Base-by-base conservation (phyloP, 768 basidiomycete species). In the Pleurotus pulmonarius region DNA sequence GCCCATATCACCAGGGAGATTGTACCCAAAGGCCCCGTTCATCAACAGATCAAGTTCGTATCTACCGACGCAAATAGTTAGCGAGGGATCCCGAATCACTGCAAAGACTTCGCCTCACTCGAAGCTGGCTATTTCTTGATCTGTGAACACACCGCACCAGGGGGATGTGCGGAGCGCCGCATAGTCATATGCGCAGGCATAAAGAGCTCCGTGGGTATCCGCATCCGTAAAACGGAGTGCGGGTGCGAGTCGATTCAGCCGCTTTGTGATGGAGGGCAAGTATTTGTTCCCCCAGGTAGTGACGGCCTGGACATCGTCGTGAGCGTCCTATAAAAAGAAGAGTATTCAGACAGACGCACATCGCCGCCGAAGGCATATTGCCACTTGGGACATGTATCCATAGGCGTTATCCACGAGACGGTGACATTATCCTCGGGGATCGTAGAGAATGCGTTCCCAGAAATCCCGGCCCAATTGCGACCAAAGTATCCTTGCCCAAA, bases 381-480 rank as follows among this genome's bases (percentile, higher is more conserved):
- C 64, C 69, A 73, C n/a, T 66, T 60, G 22, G 69, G 62, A 61
- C 75, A 77, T 15, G 70, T 73, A 53, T 67, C 64, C 72, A 73
- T 73, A 24, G 73, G 75, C 29, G 67, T 75, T 58, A 78, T 73
- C 72, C 73, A 76, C 40, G 73, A 71, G 16, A 70, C 64, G n/a
- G 72, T 71, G 51, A 63, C 63, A 44, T 59, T 59, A 49, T 74
- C 64, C 59, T 77, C 75, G 3, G 59, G 43, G 46, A 74, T 65
- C 7, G 43, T 45, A 34, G 53, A 55, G 24, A 55, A 55, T 13
- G 43, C 39, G 15, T 66, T 65, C 3, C 61, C 56, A 52, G 75
- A 69, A 16, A 61, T 57, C 12, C 70, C 24, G 26, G 59, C 25
- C 70, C 66, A 71, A 29, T 56, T 25, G 12, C 68, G 67, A 11